phyloP scores from a whole-genome alignment of 768 basidiomycete species.

The Coprinopsis marcescibilis region DNA sequence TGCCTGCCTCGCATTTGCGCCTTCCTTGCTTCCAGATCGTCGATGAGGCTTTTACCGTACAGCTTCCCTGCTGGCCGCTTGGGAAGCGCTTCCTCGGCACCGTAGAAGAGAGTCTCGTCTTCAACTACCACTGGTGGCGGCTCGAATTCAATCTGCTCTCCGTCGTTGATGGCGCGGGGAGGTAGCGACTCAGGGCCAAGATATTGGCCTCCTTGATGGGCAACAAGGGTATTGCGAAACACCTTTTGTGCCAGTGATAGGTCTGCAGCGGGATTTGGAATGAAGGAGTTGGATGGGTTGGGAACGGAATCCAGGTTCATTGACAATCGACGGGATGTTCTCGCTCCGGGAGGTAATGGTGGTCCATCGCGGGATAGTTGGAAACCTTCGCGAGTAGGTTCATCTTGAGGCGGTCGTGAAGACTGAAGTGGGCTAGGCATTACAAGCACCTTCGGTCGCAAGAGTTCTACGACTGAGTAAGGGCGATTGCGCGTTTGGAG shows the following conservation, averaged over 20 bases:
- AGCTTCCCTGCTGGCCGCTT: constrained; percentile 75
- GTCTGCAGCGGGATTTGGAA: constrained; percentile 69
- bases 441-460: constrained; percentile 87
- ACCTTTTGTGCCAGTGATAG: constrained; percentile 77
- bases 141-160: constrained; percentile 63
- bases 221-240: constrained; percentile 74
- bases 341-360: constrained; percentile 72
- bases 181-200: constrained; percentile 54
- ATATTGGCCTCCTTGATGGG: constrained; percentile 47
- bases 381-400: constrained; percentile 50
- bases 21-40: constrained; percentile 82
- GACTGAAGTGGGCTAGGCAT: constrained; percentile 88
- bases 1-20: constrained; percentile 76
- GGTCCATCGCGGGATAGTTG: constrained; percentile 62
- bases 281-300: constrained; percentile 58
- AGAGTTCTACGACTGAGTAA: constrained; percentile 70
- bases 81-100: constrained; percentile 24
- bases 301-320: constrained; percentile 23
- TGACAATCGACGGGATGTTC: constrained; percentile 48
- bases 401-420: constrained; percentile 26
- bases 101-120: constrained; percentile 28
- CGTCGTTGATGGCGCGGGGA: constrained; percentile 73
- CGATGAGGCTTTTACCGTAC: constrained; percentile 85
- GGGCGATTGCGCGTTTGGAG: constrained; percentile 42
- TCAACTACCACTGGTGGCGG: constrained; percentile 27